Evolutionary conservation across 1,284 basidiomycete genomes (phyloP), one percentile per base, ranked within the genome.

Genomic region (Cryptococcus jaspeensis): DNA sequence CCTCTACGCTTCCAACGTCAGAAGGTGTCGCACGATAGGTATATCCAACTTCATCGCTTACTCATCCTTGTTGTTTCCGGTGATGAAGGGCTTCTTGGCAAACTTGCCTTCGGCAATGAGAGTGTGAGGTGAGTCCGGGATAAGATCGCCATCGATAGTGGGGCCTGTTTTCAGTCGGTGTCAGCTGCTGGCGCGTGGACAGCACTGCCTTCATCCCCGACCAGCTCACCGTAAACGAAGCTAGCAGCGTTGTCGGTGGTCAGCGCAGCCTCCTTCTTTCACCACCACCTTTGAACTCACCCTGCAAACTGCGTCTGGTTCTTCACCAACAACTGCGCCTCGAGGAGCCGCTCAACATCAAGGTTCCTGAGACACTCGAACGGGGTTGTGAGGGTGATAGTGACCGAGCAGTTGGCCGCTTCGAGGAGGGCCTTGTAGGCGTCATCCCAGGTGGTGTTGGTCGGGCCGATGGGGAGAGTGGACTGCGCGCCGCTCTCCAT

Each of bases 401-500:
- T 69, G 25, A 50, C 63, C 15, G 52, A 37, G 40, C 60, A 58
- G 35, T 61, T 60, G 28, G 58, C 48, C 2, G 32, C 52, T 8
- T 56, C 25, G 39, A 70, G 62, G 40, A 77, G 59, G 36, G 40
- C 50, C 39, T 72, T 63, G 56, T 72, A 78, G 25, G 64, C 58
- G 2, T 40, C 54, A 39, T 76, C 65, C 55, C 72, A 74, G 11
- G 63, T 64, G 15, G 59, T 52, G 20, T 50, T 60, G 12, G 65
- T 63, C 1, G 62, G 64, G 1, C 61, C 64, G 37, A 72, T 50
- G 0, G 69, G 74, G 16, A 64, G 60, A 18, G 68, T 69, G 1
- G 62, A 65, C 16, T 67, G 66, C 16, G 73, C 69, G 13, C 78
- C 79, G 7, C 73, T 76, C 53, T 78, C 67, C 67, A 80, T 71